Conservation (phyloP, 2,329 filamentous ascomycete genomes). For the Fusarium torreyae region DNA sequence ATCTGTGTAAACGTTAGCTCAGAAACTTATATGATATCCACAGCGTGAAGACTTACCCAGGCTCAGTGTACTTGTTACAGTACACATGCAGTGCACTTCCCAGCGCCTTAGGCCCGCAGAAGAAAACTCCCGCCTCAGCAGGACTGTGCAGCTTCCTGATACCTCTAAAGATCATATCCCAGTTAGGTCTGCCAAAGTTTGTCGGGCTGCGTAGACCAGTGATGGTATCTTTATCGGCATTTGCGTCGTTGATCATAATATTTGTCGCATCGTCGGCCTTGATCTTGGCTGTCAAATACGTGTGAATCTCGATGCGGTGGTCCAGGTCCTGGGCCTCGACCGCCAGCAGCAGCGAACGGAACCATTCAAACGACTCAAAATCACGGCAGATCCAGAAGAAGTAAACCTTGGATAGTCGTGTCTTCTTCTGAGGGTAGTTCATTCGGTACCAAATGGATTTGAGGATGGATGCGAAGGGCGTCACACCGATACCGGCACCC, state of each 20-base stretch:
- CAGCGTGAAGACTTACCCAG: constrained; percentile 71
- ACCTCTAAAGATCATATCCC: constrained; percentile 90
- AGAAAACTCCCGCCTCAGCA: constrained; percentile 84
- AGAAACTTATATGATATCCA: constrained; percentile 22
- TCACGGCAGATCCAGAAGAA: constrained; percentile 95
- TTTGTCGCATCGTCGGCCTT: constrained; percentile 89
- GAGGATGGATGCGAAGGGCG: constrained; percentile 88
- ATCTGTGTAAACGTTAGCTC: constrained; percentile 60
- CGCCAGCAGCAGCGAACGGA: constrained; percentile 84
- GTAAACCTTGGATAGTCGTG: constrained; percentile 86
- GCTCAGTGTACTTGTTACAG: constrained; percentile 90
- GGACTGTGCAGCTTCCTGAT: constrained; percentile 84
- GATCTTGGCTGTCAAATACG: constrained; percentile 89
- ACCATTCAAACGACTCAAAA: constrained; percentile 92
- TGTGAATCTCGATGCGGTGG: constrained; percentile 89
- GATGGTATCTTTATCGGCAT: constrained; percentile 87
- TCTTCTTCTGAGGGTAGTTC: constrained; percentile 88
- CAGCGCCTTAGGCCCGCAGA: constrained; percentile 86
- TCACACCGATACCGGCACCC: constrained; percentile 87
- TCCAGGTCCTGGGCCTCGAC: constrained; percentile 90
- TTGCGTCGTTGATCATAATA: constrained; percentile 93
- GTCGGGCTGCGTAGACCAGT: constrained; percentile 86
- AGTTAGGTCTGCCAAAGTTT: constrained; percentile 89
- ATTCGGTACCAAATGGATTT: constrained; percentile 96
- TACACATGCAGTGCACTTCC: constrained; percentile 84